These are phyloP conservation scores for Kazachstania kunashirensis DNA, from an alignment of 805 yeast genomes.

Conservation along the genomic window DNA sequence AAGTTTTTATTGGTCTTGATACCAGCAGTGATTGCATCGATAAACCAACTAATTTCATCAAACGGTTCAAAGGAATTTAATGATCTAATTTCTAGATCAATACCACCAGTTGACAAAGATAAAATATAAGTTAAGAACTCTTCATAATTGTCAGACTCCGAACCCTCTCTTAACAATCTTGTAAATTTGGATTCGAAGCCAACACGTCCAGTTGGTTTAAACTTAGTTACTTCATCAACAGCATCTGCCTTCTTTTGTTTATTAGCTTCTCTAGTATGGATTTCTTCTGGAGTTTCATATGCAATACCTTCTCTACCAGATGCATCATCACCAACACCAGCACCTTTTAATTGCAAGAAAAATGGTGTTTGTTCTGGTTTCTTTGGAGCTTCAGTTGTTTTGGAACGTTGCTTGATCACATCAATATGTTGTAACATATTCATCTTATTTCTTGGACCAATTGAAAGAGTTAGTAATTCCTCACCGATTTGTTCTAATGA, in stretches of 20 bases:
- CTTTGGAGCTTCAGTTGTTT: conserved; percentile 82
- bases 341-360: conserved; percentile 62
- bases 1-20: conserved; percentile 46
- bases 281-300: conserved; percentile 17
- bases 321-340: conserved; percentile 63
- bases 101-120: conserved; percentile 58
- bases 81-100: conserved; percentile 83
- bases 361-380: conserved; percentile 75
- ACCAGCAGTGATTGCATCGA: conserved; percentile 58
- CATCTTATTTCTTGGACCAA: conserved; percentile 70
- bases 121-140: conserved; percentile 48
- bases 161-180: conserved; percentile 46
- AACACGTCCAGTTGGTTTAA: conserved; percentile 26
- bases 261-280: conserved; percentile 11
- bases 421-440: conserved; percentile 74
- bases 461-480: conserved; percentile 60
- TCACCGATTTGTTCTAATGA: conserved; percentile 55
- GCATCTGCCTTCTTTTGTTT: conserved; percentile 15
- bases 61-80: conserved; percentile 57
- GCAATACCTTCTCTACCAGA: conserved; percentile 31
- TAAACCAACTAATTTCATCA: conserved; percentile 53
- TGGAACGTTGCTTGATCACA: conserved; percentile 73
- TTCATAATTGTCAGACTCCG: conserved; percentile 32
- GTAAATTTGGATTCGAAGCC: conserved; percentile 72
- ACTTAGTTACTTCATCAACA: conserved; percentile 23